These are phyloP conservation scores for Tylopilus intermedius DNA, from an alignment of 768 basidiomycete genomes.

Conservation along the genomic window DNA sequence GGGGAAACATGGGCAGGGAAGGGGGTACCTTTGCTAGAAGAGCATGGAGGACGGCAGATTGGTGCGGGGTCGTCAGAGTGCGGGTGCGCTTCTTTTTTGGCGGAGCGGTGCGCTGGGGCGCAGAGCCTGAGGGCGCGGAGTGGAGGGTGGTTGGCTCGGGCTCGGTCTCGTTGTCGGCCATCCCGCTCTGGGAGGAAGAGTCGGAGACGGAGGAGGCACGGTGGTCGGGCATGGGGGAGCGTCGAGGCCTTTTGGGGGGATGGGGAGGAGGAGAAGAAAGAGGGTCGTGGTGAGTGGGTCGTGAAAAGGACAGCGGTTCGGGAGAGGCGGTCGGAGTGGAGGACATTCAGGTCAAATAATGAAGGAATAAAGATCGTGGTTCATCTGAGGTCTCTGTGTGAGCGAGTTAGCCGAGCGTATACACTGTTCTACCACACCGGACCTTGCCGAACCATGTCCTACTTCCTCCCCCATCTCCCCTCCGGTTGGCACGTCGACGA, in stretches of 20 bases:
- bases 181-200: conserved; percentile 49
- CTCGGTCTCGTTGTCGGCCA: conserved; percentile 59
- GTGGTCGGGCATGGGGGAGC: conserved; percentile 19
- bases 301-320: background rate
- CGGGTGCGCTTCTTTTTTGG: conserved; percentile 70
- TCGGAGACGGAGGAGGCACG: conserved; percentile 28
- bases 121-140: conserved; percentile 30
- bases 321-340: too few relatives aligned
- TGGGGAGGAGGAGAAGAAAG: conserved; percentile 1
- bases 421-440: too few relatives aligned
- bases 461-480: conserved; percentile 82
- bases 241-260: conserved; percentile 18
- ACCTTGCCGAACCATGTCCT: conserved; percentile 54
- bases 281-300: background rate
- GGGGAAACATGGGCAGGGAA: background rate
- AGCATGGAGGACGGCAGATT: conserved; percentile 81
- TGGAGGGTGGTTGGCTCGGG: conserved; percentile 40
- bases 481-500: conserved; percentile 99
- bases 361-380: too few relatives aligned
- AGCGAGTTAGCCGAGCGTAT: too few relatives aligned
- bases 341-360: too few relatives aligned
- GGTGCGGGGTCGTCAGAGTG: conserved; percentile 83
- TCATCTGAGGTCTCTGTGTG: too few relatives aligned
- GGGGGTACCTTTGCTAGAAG: conserved; percentile 72
- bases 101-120: conserved; percentile 28